Conservation (phyloP, 2,329 filamentous ascomycete species). For the Cercospora zeae-maydis region DNA sequence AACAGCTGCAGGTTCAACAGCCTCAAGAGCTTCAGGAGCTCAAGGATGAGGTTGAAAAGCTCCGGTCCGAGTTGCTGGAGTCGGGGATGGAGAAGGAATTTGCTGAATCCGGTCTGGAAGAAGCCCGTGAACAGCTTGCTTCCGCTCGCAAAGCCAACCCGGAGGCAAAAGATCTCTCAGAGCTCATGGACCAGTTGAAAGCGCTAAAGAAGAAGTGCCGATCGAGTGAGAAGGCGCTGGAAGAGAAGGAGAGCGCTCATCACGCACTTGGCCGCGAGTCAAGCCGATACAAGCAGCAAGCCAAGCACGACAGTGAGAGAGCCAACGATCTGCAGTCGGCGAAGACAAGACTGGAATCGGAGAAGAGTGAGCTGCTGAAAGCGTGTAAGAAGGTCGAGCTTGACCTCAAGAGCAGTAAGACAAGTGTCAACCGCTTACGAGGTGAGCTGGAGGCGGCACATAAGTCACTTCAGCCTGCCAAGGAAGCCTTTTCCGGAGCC, state of each 20-base stretch:
- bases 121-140: neutral
- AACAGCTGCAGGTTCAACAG: neutral
- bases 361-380: neutral
- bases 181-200: neutral
- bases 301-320: neutral
- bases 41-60: too few species aligned
- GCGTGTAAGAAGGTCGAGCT: neutral
- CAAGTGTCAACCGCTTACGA: neutral
- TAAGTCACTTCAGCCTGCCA: neutral
- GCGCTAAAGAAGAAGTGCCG: neutral
- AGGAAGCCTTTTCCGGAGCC: neutral
- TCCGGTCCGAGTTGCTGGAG: too few species aligned
- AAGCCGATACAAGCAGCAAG: neutral
- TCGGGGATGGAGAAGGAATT: too few species aligned
- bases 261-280: neutral
- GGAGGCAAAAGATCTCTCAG: neutral
- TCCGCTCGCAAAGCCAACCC: too few species aligned
- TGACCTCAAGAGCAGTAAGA: neutral
- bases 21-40: too few species aligned
- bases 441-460: neutral
- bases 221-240: neutral
- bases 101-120: neutral
- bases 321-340: neutral
- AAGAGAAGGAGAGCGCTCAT: neutral
- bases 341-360: neutral